phyloP scores from a whole-genome alignment of 768 basidiomycete genomes.

The Lentinula boryana region DNA sequence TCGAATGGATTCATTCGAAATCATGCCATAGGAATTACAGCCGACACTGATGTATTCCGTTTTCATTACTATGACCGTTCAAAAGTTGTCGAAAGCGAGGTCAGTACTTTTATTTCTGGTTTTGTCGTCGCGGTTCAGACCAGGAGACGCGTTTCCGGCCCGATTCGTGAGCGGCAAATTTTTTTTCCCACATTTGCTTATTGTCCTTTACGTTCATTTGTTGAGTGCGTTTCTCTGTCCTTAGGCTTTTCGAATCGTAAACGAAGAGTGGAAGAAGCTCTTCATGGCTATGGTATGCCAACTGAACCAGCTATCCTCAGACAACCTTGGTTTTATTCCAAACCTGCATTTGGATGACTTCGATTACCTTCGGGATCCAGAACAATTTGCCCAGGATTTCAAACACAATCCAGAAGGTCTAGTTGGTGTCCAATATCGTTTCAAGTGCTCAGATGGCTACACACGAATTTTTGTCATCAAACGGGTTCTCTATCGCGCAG shows the following conservation, averaged over 20 bases:
- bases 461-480: neutral
- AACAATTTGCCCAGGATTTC: neutral
- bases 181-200: neutral
- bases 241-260: neutral
- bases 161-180: neutral
- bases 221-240: neutral
- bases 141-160: neutral
- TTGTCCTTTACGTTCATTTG: neutral
- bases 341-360: neutral
- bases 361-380: neutral
- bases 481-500: neutral
- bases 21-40: too few relatives aligned
- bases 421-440: neutral
- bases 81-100: too few relatives aligned
- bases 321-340: neutral
- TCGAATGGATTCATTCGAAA: too few relatives aligned
- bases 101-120: too few relatives aligned
- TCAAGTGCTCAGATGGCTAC: neutral
- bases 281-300: neutral
- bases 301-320: neutral
- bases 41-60: too few relatives aligned
- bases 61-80: too few relatives aligned
- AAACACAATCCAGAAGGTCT: neutral
- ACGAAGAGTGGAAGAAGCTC: neutral
- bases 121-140: too few relatives aligned